Evolutionary conservation across 164 flowering plant genomes (phyloP).

Genomic region (Paratinospora sagittata): DNA sequence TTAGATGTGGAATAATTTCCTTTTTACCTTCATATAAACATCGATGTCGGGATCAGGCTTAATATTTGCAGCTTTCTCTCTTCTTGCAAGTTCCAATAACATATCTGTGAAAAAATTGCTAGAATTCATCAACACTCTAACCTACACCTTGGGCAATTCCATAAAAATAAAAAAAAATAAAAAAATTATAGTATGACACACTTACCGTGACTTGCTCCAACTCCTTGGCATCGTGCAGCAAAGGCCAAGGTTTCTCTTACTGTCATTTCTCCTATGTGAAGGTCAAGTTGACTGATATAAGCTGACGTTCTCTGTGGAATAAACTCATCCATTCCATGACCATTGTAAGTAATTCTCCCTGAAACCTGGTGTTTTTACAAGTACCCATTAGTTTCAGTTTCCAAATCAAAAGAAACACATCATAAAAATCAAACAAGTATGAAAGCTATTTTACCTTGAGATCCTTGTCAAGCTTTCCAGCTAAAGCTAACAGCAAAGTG

Average conservation of each 20-base stretch:
- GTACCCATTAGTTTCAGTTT: too few species aligned
- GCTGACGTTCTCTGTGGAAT: conserved; percentile 58
- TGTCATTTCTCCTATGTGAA: conserved; percentile 67
- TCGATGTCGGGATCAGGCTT: conserved; percentile 66
- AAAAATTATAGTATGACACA: background rate
- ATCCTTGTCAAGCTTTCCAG: conserved; percentile 47
- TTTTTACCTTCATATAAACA: conserved; percentile 60
- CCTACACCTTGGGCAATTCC: too few species aligned
- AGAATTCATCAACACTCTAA: too few species aligned
- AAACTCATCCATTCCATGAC: conserved; percentile 49
- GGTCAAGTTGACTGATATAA: conserved; percentile 69
- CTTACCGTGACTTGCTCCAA: too few species aligned
- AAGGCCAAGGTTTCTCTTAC: conserved; percentile 73
- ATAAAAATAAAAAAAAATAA: background rate
- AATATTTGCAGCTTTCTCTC: conserved; percentile 61
- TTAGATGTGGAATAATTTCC: too few species aligned
- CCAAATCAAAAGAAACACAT: too few species aligned
- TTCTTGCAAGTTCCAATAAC: conserved; percentile 57
- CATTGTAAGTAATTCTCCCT: conserved; percentile 61
- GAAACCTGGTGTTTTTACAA: too few species aligned
- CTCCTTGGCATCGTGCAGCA: conserved; percentile 79
- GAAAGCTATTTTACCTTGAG: too few species aligned
- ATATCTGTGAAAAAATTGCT: conserved; percentile 32
- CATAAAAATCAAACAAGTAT: too few species aligned
- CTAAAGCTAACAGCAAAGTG: conserved; percentile 53